Conservation (phyloP, 139 green algal genomes). For the Gonium pectorale region DNA sequence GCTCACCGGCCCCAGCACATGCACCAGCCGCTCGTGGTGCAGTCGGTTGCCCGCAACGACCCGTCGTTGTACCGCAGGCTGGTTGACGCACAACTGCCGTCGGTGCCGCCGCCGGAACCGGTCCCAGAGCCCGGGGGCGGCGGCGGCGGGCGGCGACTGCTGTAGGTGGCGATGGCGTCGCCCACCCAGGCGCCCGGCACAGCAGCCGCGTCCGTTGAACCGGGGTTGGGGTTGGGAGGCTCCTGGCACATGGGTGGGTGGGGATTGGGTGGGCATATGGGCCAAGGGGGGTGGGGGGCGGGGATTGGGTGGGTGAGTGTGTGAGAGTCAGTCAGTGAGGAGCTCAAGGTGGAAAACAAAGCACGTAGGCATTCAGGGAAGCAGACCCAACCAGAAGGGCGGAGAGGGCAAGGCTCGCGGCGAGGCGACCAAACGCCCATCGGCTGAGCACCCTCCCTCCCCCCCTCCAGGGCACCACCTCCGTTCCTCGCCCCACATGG, state of each 20-base stretch:
- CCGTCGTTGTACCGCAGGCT: neutral
- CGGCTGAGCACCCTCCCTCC: too few relatives aligned
- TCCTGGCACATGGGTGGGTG: neutral
- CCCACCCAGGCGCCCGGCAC: conserved; percentile 24
- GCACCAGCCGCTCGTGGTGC: neutral
- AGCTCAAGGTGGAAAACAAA: too few relatives aligned
- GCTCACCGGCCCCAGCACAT: neutral
- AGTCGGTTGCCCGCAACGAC: neutral
- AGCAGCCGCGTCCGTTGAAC: neutral
- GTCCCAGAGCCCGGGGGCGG: neutral
- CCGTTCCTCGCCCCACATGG: too few relatives aligned
- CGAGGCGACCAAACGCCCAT: too few relatives aligned
- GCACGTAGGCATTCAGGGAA: too few relatives aligned
- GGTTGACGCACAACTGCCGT: neutral
- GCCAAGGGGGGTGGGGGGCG: neutral
- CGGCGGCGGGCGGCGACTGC: neutral
- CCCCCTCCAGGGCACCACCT: neutral
- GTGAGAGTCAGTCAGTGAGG: too few relatives aligned
- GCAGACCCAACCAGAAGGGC: too few relatives aligned
- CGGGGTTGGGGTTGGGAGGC: neutral
- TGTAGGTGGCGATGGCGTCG: neutral
- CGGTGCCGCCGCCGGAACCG: too few relatives aligned
- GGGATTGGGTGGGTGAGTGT: too few relatives aligned
- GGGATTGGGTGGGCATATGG: neutral
- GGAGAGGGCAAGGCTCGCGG: too few relatives aligned